Percentiles rank a stretch among this genome's conserved stretches.
Conservation (phyloP, 257 asterid genomes). For the Prunella vulgaris region DNA sequence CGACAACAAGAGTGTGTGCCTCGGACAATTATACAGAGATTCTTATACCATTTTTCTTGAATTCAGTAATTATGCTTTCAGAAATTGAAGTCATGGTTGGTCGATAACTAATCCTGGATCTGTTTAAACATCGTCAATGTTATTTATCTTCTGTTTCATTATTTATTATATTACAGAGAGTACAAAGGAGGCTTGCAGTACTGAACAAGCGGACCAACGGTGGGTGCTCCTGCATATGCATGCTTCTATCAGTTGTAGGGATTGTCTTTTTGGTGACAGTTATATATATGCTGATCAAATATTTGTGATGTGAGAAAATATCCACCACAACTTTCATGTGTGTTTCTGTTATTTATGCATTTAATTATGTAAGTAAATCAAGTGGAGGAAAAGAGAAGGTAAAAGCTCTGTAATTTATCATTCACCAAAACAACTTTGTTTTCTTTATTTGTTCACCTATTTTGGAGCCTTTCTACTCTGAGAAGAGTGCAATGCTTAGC, state of each 20-base stretch:
- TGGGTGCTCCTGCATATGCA: slow-evolving; percentile 83
- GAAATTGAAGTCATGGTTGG: neutral
- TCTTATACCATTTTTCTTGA: neutral
- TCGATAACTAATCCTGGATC: neutral
- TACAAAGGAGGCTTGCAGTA: slow-evolving; percentile 70
- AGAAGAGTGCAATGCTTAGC: no score
- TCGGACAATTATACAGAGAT: neutral
- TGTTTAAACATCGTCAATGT: neutral
- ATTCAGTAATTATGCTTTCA: neutral
- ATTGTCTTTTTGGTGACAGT: slow-evolving; percentile 53
- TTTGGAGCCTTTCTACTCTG: neutral
- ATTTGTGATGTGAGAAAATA: slow-evolving; percentile 40
- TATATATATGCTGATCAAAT: slow-evolving; percentile 67
- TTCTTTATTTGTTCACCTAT: neutral
- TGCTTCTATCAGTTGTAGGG: slow-evolving; percentile 65
- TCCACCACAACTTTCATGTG: neutral
- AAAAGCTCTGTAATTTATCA: slow-evolving; percentile 8
- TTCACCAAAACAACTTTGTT: neutral
- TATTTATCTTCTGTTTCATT: neutral
- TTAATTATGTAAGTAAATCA: neutral
- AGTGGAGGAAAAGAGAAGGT: neutral
- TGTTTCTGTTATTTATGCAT: neutral
- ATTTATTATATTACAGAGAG: slow-evolving; percentile 42
- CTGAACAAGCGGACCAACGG: slow-evolving; percentile 84
- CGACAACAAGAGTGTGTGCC: neutral